Evolutionary conservation across 2,329 filamentous ascomycete genomes (phyloP).

Genomic region (Colletotrichum caudatum): DNA sequence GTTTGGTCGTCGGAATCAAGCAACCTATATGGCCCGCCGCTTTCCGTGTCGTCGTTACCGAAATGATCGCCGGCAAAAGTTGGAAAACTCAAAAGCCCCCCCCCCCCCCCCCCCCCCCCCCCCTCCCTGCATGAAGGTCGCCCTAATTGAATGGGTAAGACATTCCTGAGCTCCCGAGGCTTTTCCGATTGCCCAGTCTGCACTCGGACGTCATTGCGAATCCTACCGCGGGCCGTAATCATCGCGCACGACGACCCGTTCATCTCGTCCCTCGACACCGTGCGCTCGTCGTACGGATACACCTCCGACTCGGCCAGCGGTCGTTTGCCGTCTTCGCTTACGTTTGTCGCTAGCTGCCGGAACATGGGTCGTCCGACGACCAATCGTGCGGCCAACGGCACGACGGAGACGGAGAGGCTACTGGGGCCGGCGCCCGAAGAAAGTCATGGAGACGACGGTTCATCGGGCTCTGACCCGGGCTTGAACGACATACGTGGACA

Average conservation of each 20-base stretch:
- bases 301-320: not conserved
- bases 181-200: not conserved
- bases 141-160: not conserved
- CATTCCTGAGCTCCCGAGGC: not conserved
- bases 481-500: not conserved
- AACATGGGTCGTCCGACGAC: not conserved
- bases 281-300: not conserved
- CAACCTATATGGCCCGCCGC: too few relatives aligned
- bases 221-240: not conserved
- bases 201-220: not conserved
- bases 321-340: not conserved
- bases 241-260: not conserved
- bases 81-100: not conserved
- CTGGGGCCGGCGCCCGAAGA: not conserved
- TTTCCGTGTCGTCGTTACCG: too few relatives aligned
- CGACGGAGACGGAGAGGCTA: not conserved
- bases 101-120: too few relatives aligned
- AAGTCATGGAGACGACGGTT: too few relatives aligned
- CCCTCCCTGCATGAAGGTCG: not conserved
- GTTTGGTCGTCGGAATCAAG: fast-evolving
- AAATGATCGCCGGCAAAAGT: not conserved
- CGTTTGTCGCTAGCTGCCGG: not conserved
- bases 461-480: not conserved
- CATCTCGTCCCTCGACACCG: not conserved
- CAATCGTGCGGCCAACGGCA: too few relatives aligned